Percentiles rank a stretch among this genome's conserved stretches.
Conservation (phyloP, 73 alveolate genomes). For the Diophrys appendiculata region DNA sequence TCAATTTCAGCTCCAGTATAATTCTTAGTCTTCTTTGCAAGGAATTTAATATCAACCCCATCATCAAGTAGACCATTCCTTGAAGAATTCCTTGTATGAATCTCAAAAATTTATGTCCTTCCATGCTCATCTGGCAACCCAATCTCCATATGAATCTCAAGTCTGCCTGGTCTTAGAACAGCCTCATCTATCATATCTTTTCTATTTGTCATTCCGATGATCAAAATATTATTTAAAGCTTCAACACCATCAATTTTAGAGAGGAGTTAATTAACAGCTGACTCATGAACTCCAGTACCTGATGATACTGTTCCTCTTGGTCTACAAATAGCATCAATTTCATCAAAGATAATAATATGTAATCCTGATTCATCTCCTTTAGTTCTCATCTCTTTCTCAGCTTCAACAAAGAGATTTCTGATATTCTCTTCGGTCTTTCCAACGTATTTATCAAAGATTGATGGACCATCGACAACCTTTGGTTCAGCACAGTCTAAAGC, state of each 20-base stretch:
- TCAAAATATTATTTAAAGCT: slow-evolving; percentile 97
- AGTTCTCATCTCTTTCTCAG: slow-evolving; percentile 92
- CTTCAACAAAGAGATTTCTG: slow-evolving; percentile 93
- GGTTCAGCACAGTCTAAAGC: slow-evolving; percentile 95
- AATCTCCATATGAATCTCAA: slow-evolving; percentile 99
- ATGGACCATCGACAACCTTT: slow-evolving; percentile 98
- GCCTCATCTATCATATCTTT: slow-evolving; percentile 99
- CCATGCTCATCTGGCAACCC: slow-evolving; percentile 99
- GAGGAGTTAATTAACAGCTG: slow-evolving; percentile 98
- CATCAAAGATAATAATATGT: slow-evolving; percentile 99
- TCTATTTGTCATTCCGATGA: slow-evolving; percentile 98
- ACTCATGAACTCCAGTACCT: slow-evolving; percentile 98
- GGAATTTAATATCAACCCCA: slow-evolving; percentile 80
- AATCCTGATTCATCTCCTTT: slow-evolving; percentile 97
- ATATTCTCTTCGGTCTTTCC: slow-evolving; percentile 96
- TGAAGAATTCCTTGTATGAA: slow-evolving; percentile 96
- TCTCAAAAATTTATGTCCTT: slow-evolving; percentile 93
- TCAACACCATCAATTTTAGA: slow-evolving; percentile 99
- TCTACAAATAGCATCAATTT: slow-evolving; percentile 99
- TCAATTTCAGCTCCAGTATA: slow-evolving; percentile 98
- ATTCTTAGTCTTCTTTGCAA: slow-evolving; percentile 88
- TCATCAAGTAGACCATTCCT: slow-evolving; percentile 89
- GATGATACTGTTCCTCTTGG: slow-evolving; percentile 97
- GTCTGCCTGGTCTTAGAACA: slow-evolving; percentile 99
- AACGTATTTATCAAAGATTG: slow-evolving; percentile 94